Evolutionary conservation across 192 early-diverging fungal species (phyloP), one percentile per base, ranked within the genome.

Genomic region (Coemansia sp.): DNA sequence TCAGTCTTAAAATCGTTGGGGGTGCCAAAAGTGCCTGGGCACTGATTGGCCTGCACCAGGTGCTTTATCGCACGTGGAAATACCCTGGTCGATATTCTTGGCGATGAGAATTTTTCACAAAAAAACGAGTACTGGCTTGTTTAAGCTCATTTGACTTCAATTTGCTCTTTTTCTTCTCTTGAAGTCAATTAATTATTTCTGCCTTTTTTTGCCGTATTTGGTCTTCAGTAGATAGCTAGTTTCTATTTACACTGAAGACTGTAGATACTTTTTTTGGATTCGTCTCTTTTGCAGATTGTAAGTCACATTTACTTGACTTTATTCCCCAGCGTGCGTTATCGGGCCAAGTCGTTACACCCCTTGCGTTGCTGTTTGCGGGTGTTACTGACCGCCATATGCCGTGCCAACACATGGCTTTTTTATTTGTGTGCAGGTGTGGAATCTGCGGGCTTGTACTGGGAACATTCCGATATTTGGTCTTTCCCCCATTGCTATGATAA

Each of bases 21-120:
- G 47, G 47, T 7, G 47, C 15, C 12, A 48, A n/a, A n/a, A 48
- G 18, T 18, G 14, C 18, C 18, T 20, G 4, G 2, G 7, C 17
- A 18, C 20, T 56, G 54, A 56, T 56, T 56, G 54, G 54, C 28
- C 54, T 20, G 26, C n/a, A n/a, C n/a, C 28, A n/a, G 26, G 15
- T 20, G 54, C 54, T 56, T 56, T 56, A 56, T 56, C 20, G 31
- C 54, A 56, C 54, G 54, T 56, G 54, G 34, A 36, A 9, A n/a
- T 5, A 21, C 52, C 54, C 54, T 17, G 54, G 54, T 56, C 34
- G 15, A n/a, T 56, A 26, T 55, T 55, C 20, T 37, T 20, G 47
- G 47, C 47, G 40, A 44, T 44, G 40, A 44, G 40, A 44, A 44
- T 44, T 44, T 44, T 44, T 44, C 40, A 44, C 40, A n/a, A 42